Evolutionary conservation across 257 asterid species (phyloP).

Genomic region (Scutellaria baicalensis): DNA sequence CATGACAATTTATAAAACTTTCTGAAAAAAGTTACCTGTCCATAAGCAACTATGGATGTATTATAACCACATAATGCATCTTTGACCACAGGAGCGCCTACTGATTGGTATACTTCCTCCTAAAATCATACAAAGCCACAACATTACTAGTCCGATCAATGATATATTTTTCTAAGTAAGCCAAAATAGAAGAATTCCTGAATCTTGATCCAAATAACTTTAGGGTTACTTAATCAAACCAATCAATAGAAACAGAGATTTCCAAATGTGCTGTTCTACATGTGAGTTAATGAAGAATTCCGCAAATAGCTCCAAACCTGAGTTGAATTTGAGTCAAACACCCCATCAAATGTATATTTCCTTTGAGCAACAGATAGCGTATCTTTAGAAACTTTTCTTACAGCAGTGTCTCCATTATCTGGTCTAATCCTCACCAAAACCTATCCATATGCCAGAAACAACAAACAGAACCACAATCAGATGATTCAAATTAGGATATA

Average conservation of each 20-base stretch:
- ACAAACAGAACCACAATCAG: background rate
- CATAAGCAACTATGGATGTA: slow-evolving; percentile 85
- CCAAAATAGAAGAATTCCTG: background rate
- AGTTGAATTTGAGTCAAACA: slow-evolving; percentile 56
- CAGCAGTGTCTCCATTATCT: slow-evolving; percentile 37
- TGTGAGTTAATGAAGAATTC: background rate
- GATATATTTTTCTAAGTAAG: background rate
- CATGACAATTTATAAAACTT: too few relatives aligned
- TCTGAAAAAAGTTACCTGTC: slow-evolving; percentile 53
- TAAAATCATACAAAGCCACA: slow-evolving; percentile 21
- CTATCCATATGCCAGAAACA: slow-evolving; percentile 28
- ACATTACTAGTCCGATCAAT: background rate
- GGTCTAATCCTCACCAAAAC: slow-evolving; percentile 85
- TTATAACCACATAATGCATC: slow-evolving; percentile 90
- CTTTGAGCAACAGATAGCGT: slow-evolving; percentile 52
- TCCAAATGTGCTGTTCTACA: background rate
- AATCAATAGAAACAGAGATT: background rate
- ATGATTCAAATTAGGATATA: background rate
- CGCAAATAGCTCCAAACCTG: slow-evolving; percentile 48
- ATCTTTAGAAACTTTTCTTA: slow-evolving; percentile 55
- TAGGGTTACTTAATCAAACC: background rate
- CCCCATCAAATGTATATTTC: slow-evolving; percentile 62
- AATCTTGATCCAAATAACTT: background rate
- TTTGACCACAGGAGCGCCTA: slow-evolving; percentile 79
- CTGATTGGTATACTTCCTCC: slow-evolving; percentile 68